Base-by-base conservation (phyloP, 139 green algal species). In the Chlamydomonas sphaeroides region DNA sequence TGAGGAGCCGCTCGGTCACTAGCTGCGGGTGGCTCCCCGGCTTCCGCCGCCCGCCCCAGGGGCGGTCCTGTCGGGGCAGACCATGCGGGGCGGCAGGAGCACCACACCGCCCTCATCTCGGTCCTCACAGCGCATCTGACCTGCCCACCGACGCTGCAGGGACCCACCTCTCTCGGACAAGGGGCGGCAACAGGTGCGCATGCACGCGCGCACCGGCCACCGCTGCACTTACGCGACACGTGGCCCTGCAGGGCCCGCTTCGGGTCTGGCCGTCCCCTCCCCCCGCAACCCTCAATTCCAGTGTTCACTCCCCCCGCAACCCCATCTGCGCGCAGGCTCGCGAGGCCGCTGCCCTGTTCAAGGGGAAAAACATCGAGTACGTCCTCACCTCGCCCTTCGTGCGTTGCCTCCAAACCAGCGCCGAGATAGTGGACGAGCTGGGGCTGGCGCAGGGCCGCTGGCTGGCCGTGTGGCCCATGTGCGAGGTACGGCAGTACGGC, bases 321-420 rank as follows among this genome's bases (percentile, higher is more conserved):
- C 32, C 32, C 36, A 2, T 68, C 3, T 2, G 8, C 59, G 4
- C 26, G 6, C 67, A 91, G 87, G 87, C 87, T 17, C 45, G 74
- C 1, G 83, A 78, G 15, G 87, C 51, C 32, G 87, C 59, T 6
- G 38, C 39, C 0, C 42, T 48, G 25, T 67, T 87, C 35, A 66
- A 48, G 41, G 38, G 39, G 0, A 57, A 74, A 42, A 35, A 63
- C 21, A 83, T 89, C 32, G 84, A 89, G 41, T 78, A 83, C 38
- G 71, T 91, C 1, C 65, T 91, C 48, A 87, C 71, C 14, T 89
- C 84, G 2, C 88, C 88, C 8, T 91, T 91, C 67, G 57, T 80
- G 30, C 78, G 88, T 42, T 91, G 88, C 81, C 65, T 91, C 39
- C 88, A 91, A 81, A 91, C 88, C 11, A 88, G 80, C 59, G 85